These are phyloP conservation scores for Penicillium angulare DNA, from an alignment of 495 filamentous ascomycete species.

Conservation along the genomic window DNA sequence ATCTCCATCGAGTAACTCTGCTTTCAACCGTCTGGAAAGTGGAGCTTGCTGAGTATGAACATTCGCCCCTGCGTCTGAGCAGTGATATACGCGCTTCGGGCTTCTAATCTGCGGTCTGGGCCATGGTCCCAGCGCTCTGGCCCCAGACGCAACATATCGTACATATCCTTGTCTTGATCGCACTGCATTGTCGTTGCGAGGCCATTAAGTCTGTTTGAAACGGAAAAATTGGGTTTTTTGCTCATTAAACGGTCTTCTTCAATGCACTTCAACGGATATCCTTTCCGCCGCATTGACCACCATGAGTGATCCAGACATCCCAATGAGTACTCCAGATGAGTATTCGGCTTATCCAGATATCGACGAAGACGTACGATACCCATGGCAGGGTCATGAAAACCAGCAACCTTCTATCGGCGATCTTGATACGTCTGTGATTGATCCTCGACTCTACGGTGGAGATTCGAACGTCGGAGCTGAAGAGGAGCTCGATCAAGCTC, in stretches of 20 bases:
- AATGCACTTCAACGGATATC: neutral
- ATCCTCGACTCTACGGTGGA: conserved; percentile 42
- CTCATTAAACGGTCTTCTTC: neutral
- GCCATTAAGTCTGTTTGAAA: too few species aligned
- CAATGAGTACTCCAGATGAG: conserved; percentile 22
- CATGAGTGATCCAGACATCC: conserved; percentile 21
- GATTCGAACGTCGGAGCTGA: conserved; percentile 15
- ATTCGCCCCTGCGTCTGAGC: conserved; percentile 21
- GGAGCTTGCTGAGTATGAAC: conserved; percentile 18
- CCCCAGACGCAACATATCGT: conserved; percentile 10
- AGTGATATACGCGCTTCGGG: conserved; percentile 6
- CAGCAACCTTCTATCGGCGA: conserved; percentile 16
- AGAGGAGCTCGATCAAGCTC: conserved; percentile 7
- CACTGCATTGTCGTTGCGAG: too few species aligned
- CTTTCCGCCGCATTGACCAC: neutral
- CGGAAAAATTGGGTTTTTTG: neutral
- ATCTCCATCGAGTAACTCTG: too few species aligned
- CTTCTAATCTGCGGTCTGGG: conserved; percentile 18
- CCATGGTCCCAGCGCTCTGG: conserved; percentile 15
- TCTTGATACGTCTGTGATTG: conserved; percentile 31
- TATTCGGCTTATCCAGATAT: conserved; percentile 35
- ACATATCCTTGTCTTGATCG: conserved; percentile 9
- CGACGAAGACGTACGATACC: conserved; percentile 35
- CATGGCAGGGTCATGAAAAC: conserved; percentile 27
- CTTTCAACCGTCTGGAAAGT: neutral